A percentile compares a stretch with the other conserved stretches of the same genome.
Conservation (phyloP, 2,329 filamentous ascomycete species). For the Lojkania enalia region DNA sequence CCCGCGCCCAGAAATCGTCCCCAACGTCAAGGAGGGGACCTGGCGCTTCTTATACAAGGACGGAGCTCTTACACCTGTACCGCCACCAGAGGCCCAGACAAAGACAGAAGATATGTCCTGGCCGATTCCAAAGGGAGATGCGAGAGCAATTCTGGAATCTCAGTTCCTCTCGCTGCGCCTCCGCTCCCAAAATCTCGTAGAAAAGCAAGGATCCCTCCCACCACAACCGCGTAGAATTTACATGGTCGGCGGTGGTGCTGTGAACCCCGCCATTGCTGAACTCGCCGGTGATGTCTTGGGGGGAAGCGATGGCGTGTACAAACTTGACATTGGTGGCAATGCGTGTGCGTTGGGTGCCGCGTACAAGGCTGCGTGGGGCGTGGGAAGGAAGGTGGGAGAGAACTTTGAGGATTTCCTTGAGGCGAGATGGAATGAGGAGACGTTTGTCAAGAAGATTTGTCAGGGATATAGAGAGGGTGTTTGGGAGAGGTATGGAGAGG, state of each 20-base stretch:
- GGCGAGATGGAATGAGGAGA: conserved; percentile 80
- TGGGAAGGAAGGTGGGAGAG: conserved; percentile 68
- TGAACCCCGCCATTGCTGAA: conserved; percentile 85
- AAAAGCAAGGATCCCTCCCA: conserved; percentile 62
- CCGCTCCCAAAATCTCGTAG: conserved; percentile 76
- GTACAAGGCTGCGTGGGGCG: conserved; percentile 94
- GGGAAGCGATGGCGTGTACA: conserved; percentile 85
- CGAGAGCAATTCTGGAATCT: conserved; percentile 88
- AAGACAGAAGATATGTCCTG: conserved; percentile 43
- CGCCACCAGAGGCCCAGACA: conserved; percentile 53
- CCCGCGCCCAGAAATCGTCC: conserved; percentile 91
- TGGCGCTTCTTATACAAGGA: conserved; percentile 75
- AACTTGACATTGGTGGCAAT: conserved; percentile 91
- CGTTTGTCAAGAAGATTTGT: conserved; percentile 79
- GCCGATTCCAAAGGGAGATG: conserved; percentile 67
- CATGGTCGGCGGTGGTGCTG: conserved; percentile 88
- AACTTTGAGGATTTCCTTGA: conserved; percentile 89
- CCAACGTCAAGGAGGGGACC: conserved; percentile 81
- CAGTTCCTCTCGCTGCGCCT: conserved; percentile 90
- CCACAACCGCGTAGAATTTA: conserved; percentile 88
- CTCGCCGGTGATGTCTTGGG: conserved; percentile 88
- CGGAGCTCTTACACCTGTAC: conserved; percentile 48
- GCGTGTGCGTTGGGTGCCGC: conserved; percentile 92
- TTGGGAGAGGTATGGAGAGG: conserved; percentile 77
- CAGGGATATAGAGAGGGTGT: conserved; percentile 75